phyloP scores from a whole-genome alignment of 371 early-diverging fungal species.

The Rhizopus microsporus region DNA sequence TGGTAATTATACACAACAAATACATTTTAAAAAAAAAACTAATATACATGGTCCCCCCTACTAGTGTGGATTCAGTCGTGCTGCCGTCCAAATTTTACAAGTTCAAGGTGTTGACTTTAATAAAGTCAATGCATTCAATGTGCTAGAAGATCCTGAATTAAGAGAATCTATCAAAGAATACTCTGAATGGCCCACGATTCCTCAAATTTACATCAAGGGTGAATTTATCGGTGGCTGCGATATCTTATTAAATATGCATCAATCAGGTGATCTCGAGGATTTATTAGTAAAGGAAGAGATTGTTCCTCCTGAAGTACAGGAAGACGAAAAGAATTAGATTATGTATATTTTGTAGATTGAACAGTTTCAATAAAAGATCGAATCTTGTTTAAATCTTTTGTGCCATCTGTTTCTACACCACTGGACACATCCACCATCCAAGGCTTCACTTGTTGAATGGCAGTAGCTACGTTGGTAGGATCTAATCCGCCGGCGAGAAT shows the following conservation, averaged over 20 bases:
- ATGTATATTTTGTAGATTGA: slow-evolving; percentile 26
- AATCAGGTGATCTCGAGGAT: slow-evolving; percentile 87
- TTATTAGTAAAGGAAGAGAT: slow-evolving; percentile 82
- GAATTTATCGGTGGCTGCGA: slow-evolving; percentile 98
- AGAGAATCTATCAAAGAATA: slow-evolving; percentile 94
- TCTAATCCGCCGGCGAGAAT: slow-evolving; percentile 91
- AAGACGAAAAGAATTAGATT: slow-evolving; percentile 20
- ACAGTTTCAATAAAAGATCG: slow-evolving; percentile 63
- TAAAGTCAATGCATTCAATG: slow-evolving; percentile 80
- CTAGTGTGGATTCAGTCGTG: slow-evolving; percentile 92
- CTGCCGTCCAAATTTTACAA: slow-evolving; percentile 87
- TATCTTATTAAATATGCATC: slow-evolving; percentile 90
- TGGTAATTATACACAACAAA: slow-evolving; percentile 16
- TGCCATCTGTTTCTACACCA: slow-evolving; percentile 82
- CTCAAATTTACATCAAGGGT: slow-evolving; percentile 96
- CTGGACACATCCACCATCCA: slow-evolving; percentile 93
- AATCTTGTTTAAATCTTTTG: slow-evolving; percentile 71
- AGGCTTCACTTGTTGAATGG: slow-evolving; percentile 69
- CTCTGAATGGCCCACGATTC: slow-evolving; percentile 98
- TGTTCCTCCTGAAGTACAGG: slow-evolving; percentile 42
- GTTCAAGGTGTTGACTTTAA: slow-evolving; percentile 79
- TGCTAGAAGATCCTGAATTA: slow-evolving; percentile 87
- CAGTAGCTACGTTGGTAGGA: slow-evolving; percentile 77
- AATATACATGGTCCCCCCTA: not conserved
- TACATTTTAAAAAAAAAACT: not conserved